These are phyloP conservation scores for Poronia punctata DNA, from an alignment of 495 filamentous ascomycete species.

Conservation along the genomic window DNA sequence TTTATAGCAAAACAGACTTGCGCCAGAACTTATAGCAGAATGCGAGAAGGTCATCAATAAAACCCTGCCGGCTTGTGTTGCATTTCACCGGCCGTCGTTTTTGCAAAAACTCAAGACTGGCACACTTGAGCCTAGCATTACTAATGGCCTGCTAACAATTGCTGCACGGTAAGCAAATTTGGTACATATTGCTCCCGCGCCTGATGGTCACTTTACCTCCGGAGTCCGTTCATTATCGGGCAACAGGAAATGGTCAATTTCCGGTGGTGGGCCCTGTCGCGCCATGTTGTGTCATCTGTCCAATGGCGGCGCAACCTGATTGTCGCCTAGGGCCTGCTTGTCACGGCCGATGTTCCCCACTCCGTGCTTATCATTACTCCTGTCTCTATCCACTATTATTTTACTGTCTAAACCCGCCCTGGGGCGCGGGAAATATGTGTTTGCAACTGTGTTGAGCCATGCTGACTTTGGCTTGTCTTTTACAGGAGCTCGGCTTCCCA, in stretches of 20 bases:
- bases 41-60: constrained; percentile 45
- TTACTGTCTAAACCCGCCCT: neutral
- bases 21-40: constrained; percentile 41
- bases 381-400: constrained; percentile 9
- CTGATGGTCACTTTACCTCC: constrained; percentile 3
- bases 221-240: constrained; percentile 9
- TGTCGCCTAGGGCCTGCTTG: constrained; percentile 4
- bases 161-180: constrained; percentile 37
- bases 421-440: no score
- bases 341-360: constrained; percentile 15
- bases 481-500: constrained; percentile 36
- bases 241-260: constrained; percentile 8
- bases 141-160: constrained; percentile 41
- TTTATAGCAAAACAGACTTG: constrained; percentile 32
- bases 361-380: neutral
- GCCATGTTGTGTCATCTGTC: constrained; percentile 5
- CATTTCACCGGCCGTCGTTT: constrained; percentile 47
- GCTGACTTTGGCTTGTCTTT: constrained; percentile 5
- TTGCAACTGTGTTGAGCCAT: neutral
- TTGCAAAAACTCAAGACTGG: constrained; percentile 42
- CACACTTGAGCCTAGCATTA: constrained; percentile 38
- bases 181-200: neutral
- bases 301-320: neutral
- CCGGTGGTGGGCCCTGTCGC: constrained; percentile 8
- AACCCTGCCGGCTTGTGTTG: constrained; percentile 44